Conservation (phyloP, 108 stramenopile genomes). For the Skeletonema menzelii region DNA sequence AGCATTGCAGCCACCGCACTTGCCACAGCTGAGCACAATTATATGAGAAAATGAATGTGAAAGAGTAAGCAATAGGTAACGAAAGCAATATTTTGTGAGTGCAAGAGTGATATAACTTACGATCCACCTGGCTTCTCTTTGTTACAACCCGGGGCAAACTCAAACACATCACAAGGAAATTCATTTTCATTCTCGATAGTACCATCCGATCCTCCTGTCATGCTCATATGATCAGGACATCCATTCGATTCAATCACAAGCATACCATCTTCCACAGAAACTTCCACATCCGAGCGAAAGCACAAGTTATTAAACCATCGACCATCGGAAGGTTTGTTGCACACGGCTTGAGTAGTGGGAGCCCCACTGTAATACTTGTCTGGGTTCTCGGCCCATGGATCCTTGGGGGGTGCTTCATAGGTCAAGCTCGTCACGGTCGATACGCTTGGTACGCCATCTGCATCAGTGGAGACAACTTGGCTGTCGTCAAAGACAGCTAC, state of each 20-base stretch:
- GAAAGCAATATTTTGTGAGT: background rate
- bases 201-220: slow-evolving; percentile 18
- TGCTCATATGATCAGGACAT: slow-evolving; percentile 24
- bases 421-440: background rate
- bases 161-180: background rate
- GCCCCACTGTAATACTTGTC: slow-evolving; percentile 1
- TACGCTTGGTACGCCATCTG: background rate
- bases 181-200: background rate
- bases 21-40: background rate
- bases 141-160: background rate
- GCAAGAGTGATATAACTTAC: background rate
- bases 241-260: slow-evolving; percentile 27
- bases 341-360: background rate
- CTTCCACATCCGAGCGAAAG: slow-evolving; percentile 24
- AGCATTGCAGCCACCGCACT: slow-evolving; percentile 4
- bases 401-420: background rate
- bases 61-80: background rate
- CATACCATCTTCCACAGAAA: background rate
- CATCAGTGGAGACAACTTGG: background rate
- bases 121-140: background rate
- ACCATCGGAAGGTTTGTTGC: background rate
- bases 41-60: background rate
- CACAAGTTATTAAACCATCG: slow-evolving; percentile 18
- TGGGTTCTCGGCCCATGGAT: background rate
- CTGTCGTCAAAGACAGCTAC: background rate